Percentiles rank a stretch among this genome's conserved stretches.
phyloP scores from a whole-genome alignment of 768 basidiomycete species.

The Russula ochroleuca region DNA sequence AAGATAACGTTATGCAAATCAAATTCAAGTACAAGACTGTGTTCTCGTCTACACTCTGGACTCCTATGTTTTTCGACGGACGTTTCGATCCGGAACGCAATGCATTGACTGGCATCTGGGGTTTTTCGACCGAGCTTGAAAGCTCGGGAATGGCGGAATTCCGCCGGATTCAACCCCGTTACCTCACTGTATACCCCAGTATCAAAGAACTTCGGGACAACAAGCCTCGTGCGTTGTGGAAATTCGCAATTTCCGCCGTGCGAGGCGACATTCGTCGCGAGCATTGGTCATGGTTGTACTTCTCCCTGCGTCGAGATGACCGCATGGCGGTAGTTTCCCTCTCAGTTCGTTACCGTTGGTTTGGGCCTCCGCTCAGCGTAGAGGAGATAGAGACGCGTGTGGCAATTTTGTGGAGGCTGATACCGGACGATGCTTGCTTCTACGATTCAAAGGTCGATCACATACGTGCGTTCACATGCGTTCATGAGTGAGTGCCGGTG shows the following conservation, averaged over 20 bases:
- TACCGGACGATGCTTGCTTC: slow-evolving; percentile 31
- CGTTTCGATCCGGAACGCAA: slow-evolving; percentile 10
- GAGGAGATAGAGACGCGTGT: too few relatives aligned
- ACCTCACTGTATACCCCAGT: slow-evolving; percentile 31
- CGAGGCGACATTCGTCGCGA: slow-evolving; percentile 28
- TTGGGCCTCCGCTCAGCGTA: slow-evolving; percentile 24
- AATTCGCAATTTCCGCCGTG: slow-evolving; percentile 32
- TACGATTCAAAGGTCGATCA: slow-evolving; percentile 27
- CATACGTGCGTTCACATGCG: slow-evolving; percentile 26
- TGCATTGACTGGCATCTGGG: slow-evolving; percentile 14
- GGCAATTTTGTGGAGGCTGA: too few relatives aligned
- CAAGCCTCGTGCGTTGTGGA: slow-evolving; percentile 34
- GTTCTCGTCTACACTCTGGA: slow-evolving; percentile 12
- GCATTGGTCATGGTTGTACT: slow-evolving; percentile 34
- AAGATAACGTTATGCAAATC: slow-evolving; percentile 22
- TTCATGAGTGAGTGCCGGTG: slow-evolving; percentile 26
- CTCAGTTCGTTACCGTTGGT: slow-evolving; percentile 27
- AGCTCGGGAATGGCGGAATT: slow-evolving; percentile 26
- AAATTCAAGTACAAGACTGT: slow-evolving; percentile 18
- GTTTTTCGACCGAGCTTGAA: neutral
- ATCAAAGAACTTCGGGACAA: slow-evolving; percentile 29
- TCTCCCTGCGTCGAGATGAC: slow-evolving; percentile 32
- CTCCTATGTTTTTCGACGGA: slow-evolving; percentile 6
- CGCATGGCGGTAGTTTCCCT: slow-evolving; percentile 31
- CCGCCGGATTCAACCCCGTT: slow-evolving; percentile 29